Evolutionary conservation across 1,284 basidiomycete genomes (phyloP).

Genomic region (Termitomyces sp.): DNA sequence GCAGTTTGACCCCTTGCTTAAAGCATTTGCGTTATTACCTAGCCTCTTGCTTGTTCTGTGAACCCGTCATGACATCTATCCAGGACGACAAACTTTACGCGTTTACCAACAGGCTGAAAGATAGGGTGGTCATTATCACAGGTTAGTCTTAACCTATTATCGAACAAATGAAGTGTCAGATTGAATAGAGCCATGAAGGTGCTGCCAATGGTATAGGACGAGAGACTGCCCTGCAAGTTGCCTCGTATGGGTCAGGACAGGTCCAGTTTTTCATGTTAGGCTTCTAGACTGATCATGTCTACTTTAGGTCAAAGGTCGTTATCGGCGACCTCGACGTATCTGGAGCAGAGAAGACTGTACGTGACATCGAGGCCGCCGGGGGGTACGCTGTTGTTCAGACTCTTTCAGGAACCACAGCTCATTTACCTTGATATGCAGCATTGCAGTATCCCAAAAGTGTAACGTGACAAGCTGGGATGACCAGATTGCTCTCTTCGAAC

Average conservation of each 20-base stretch:
- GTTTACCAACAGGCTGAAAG: constrained; percentile 36
- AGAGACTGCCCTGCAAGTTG: constrained; percentile 41
- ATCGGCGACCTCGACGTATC: constrained; percentile 45
- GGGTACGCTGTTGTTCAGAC: constrained; percentile 32
- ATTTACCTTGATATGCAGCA: constrained; percentile 24
- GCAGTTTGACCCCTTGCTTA: neutral
- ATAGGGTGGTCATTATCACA: constrained; percentile 53
- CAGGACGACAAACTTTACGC: constrained; percentile 41
- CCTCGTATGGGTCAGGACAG: constrained; percentile 38
- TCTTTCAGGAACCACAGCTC: neutral
- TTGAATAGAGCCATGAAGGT: constrained; percentile 26
- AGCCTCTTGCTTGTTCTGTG: neutral
- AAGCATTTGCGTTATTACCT: neutral
- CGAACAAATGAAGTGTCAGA: neutral
- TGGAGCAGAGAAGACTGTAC: constrained; percentile 35
- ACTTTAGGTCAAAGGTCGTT: constrained; percentile 49
- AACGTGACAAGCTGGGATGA: constrained; percentile 55
- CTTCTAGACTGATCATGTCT: constrained; percentile 2
- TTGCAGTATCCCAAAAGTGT: constrained; percentile 39
- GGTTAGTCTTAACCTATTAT: constrained; percentile 26
- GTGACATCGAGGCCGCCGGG: constrained; percentile 37
- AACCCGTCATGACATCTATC: constrained; percentile 33
- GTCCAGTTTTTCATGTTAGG: neutral
- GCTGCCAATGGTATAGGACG: constrained; percentile 55
- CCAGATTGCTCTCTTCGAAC: constrained; percentile 48